Conservation (phyloP, 1,284 basidiomycete species). For the Rhodotorula sp. region DNA sequence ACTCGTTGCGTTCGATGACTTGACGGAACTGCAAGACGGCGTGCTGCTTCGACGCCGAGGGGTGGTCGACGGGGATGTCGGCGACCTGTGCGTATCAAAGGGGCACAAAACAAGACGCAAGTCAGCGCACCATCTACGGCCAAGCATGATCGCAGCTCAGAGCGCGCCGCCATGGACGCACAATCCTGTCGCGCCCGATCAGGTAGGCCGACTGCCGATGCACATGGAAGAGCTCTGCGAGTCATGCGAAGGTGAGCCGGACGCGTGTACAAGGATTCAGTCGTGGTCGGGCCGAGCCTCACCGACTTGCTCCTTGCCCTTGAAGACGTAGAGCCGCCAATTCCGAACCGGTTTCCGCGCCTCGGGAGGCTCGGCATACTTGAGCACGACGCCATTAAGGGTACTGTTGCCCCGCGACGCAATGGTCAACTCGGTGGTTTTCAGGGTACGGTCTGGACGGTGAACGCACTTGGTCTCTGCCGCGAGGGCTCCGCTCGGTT, state of each 20-base stretch:
- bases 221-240: slow-evolving; percentile 79
- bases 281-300: slow-evolving; percentile 45
- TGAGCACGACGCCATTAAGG: slow-evolving; percentile 71
- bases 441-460: too few species aligned
- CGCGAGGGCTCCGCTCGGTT: slow-evolving; percentile 81
- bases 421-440: too few species aligned
- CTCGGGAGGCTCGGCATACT: slow-evolving; percentile 98
- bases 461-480: slow-evolving; percentile 73
- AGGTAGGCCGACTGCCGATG: slow-evolving; percentile 91
- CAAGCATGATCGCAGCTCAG: neutral
- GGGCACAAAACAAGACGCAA: neutral
- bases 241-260: neutral
- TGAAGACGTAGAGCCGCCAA: slow-evolving; percentile 97
- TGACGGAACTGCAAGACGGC: slow-evolving; percentile 93
- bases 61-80: slow-evolving; percentile 89
- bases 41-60: slow-evolving; percentile 97
- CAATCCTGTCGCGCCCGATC: slow-evolving; percentile 80
- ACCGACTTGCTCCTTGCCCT: slow-evolving; percentile 89
- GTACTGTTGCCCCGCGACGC: slow-evolving; percentile 20
- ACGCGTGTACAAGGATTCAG: too few species aligned
- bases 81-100: slow-evolving; percentile 53
- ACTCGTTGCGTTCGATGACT: slow-evolving; percentile 81
- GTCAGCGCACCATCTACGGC: neutral
- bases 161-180: slow-evolving; percentile 48
- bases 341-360: slow-evolving; percentile 83